These are phyloP conservation scores for Pelargonium nanum DNA, from an alignment of 345 rosid species.

Conservation along the genomic window DNA sequence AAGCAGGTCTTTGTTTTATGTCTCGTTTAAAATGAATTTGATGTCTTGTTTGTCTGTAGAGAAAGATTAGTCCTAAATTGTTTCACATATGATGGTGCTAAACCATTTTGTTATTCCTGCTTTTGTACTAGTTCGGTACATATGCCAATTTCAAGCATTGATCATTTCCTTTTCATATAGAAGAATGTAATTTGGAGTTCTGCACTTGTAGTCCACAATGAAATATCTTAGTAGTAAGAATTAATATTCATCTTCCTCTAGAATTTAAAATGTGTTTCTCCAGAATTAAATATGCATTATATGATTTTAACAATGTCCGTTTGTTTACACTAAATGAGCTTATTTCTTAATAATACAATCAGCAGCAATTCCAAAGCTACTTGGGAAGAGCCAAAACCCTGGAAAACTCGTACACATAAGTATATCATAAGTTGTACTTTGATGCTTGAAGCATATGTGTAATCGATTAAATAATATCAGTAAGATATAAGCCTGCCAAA, in stretches of 20 bases:
- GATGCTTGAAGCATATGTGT: background rate
- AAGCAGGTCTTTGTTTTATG: background rate
- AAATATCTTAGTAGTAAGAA: background rate
- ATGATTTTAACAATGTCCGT: background rate
- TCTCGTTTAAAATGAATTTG: too few relatives aligned
- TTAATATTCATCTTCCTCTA: background rate
- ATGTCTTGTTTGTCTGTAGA: background rate
- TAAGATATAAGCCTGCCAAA: background rate
- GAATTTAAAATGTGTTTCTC: background rate
- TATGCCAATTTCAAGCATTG: background rate
- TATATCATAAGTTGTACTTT: background rate
- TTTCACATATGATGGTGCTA: background rate
- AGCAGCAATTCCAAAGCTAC: background rate
- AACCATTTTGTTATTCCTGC: background rate
- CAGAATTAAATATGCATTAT: background rate
- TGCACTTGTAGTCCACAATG: background rate
- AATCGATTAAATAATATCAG: background rate
- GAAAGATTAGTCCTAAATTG: background rate
- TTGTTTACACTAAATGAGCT: background rate
- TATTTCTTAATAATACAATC: background rate
- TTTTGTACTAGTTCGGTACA: background rate
- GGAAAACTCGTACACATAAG: background rate
- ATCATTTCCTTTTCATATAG: too few relatives aligned
- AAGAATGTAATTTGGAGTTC: too few relatives aligned
- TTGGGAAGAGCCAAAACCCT: background rate